Evolutionary conservation across 306 rosid genomes (phyloP), one percentile per base, ranked within the genome.

Genomic region (Quillaja saponaria): DNA sequence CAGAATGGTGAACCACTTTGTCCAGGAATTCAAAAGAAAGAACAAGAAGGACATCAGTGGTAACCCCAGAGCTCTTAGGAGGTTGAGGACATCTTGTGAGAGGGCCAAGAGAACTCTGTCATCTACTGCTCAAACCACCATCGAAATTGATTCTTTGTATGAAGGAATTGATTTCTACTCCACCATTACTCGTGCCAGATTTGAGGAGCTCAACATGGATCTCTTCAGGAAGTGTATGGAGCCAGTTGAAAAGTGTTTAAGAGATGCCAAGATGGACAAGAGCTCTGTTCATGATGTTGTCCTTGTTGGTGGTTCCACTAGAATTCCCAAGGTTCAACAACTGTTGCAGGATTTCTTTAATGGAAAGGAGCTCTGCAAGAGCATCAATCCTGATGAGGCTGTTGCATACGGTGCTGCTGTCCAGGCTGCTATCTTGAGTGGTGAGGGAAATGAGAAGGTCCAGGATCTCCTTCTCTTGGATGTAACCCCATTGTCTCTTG

Each of bases 371-470:
- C 87, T 82, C 5, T 82, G 87, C 82, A 82, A 85, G 88, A 85
- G 91, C 65, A 85, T 85, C 21, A 85, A 85, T 54, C 91, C 91
- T 0, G 91, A 85, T 9, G 91, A 85, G 73, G 91, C 87, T 0
- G 91, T 85, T 20, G 91, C 91, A 5, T 85, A 85, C 3, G 91
- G 91, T 13, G 91, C 91, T 10, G 91, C 87, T 0, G 91, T 85
- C 3, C 91, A 85, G 65, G 87, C 87, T 11, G 87, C 87, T 8
- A 82, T 82, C 48, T 69, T 82, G 65, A 82, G 87, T 7, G 87
- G 91, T 25, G 91, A 85, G 74, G 91, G 91, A 2, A 85, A 85
- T 19, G 91, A 85, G 81, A 85, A 85, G 84, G 91, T 85, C 6
- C 91, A 85, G 77, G 91, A 85, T 64, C 86, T 85, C 31, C 86